Evolutionary conservation across 352 stramenopile species (phyloP), one percentile per base, ranked within the genome.

Genomic region (Globisporangium apiculatum): DNA sequence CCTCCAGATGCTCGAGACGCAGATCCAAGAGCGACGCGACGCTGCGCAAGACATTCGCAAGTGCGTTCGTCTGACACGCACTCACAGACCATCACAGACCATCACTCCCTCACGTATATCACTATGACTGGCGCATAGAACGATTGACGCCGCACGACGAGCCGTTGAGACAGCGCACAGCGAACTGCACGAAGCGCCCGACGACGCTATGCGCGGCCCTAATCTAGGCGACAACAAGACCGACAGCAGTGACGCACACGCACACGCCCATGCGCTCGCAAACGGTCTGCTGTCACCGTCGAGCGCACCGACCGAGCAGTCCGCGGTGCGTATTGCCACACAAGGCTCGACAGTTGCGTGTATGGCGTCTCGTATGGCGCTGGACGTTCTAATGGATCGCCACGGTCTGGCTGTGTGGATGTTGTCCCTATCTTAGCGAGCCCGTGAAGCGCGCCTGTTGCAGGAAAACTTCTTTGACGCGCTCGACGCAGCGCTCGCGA

Each of bases 1-100:
- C 56, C 83, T 94, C 48, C 69, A 91, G 63, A 88, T 92, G 80
- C 80, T 94, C 45, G 73, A 85, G 62, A 69, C 66, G 12, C 79
- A 94, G 67, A 83, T 94, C 36, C 72, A 92, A 49, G 73, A 89
- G 48, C 82, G 82, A 18, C 78, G 78, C 6, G 77, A 92, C 17
- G 84, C 84, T 7, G 71, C 72, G 4, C 70, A 80, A 15, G 83
- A 94, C 18, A 89, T 94, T 51, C 81, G 82, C 68, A 69, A 65
- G 74, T 83, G 52, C 54, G 57, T 31, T 31, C 24, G 24, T 31
- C 24, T 31, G 24, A 31, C 24, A 31, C 24, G 24, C 24, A 31
- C 24, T 31, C 24, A 31, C 24, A 31, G 24, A 31, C 24, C 24
- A 31, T 31, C 24, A 31, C 24, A 3, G 1, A 31, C 24, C 0